These are phyloP conservation scores for Hymenoscyphus albidus DNA, from an alignment of 2,329 filamentous ascomycete species.

Conservation along the genomic window DNA sequence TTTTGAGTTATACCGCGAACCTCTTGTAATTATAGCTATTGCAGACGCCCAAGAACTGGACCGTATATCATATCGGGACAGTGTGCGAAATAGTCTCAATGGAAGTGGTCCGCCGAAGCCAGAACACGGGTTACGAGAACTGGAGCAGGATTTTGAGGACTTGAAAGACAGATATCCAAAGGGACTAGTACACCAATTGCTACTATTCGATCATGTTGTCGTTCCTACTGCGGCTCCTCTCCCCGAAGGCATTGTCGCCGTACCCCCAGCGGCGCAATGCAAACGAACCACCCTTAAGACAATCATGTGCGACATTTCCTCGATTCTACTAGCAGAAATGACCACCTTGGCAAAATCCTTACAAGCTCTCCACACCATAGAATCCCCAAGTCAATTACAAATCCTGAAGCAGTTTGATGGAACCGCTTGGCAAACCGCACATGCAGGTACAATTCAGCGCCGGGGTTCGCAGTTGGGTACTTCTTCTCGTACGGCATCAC, in stretches of 20 bases:
- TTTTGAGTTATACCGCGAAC: constrained; percentile 86
- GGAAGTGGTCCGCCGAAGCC: constrained; percentile 44
- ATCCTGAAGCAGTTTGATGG: constrained; percentile 41
- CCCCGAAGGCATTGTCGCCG: constrained; percentile 64
- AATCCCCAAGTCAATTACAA: constrained; percentile 63
- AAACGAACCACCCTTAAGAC: constrained; percentile 78
- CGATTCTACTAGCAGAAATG: constrained; percentile 70
- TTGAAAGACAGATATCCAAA: constrained; percentile 70
- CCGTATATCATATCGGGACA: constrained; percentile 51
- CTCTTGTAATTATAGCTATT: constrained; percentile 77
- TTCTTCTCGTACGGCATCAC: constrained; percentile 50
- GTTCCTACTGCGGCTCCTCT: constrained; percentile 48
- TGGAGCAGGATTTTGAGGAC: constrained; percentile 66
- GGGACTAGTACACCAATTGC: constrained; percentile 70
- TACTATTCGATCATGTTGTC: constrained; percentile 71
- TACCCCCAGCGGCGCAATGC: constrained; percentile 65
- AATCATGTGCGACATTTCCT: constrained; percentile 74
- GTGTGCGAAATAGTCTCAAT: constrained; percentile 51
- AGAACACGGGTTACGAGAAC: constrained; percentile 54
- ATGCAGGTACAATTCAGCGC: constrained; percentile 41
- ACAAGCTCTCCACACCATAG: constrained; percentile 69
- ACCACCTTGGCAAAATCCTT: constrained; percentile 69
- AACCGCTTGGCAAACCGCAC: constrained; percentile 40
- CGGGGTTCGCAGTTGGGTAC: constrained; percentile 51
- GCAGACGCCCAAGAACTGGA: constrained; percentile 73